A percentile compares a stretch with the other conserved stretches of the same genome.
These are phyloP conservation scores for Escovopsis sp. DNA, from an alignment of 2,329 filamentous ascomycete genomes.

Conservation along the genomic window DNA sequence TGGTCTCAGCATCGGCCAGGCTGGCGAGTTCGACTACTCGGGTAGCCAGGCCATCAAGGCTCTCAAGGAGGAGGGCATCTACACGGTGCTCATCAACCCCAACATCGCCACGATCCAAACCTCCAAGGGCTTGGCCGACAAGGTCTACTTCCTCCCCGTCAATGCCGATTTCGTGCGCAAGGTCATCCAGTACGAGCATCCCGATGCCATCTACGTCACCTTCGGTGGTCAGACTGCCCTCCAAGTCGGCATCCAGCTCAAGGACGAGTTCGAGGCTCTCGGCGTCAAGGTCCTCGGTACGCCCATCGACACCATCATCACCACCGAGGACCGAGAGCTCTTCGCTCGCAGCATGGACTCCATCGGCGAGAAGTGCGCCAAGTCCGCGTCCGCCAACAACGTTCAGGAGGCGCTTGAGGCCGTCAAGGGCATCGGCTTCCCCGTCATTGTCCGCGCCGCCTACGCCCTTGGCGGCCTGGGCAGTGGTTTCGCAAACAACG, in stretches of 20 bases:
- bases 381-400: slow-evolving; percentile 83
- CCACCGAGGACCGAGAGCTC: slow-evolving; percentile 92
- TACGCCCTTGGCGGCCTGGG: slow-evolving; percentile 92
- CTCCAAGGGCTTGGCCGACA: slow-evolving; percentile 92
- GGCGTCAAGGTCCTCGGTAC: slow-evolving; percentile 93
- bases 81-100: slow-evolving; percentile 95
- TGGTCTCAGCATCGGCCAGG: slow-evolving; percentile 92
- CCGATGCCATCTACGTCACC: slow-evolving; percentile 93
- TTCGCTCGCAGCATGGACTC: slow-evolving; percentile 98
- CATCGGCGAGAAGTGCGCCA: slow-evolving; percentile 94
- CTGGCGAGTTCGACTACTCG: slow-evolving; percentile 97
- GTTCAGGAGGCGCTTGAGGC: slow-evolving; percentile 78
- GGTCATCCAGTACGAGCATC: slow-evolving; percentile 86
- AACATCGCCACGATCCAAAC: slow-evolving; percentile 99
- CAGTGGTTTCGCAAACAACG: slow-evolving; percentile 87
- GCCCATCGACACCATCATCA: slow-evolving; percentile 95
- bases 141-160: slow-evolving; percentile 96
- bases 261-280: slow-evolving; percentile 86
- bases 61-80: slow-evolving; percentile 93
- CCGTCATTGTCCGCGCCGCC: slow-evolving; percentile 91
- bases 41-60: slow-evolving; percentile 98
- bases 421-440: slow-evolving; percentile 85
- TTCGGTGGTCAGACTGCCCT: slow-evolving; percentile 96
- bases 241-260: slow-evolving; percentile 92
- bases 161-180: slow-evolving; percentile 96